Evolutionary conservation across 148 eudicot genomes (phyloP).

Genomic region (Drosera capensis): DNA sequence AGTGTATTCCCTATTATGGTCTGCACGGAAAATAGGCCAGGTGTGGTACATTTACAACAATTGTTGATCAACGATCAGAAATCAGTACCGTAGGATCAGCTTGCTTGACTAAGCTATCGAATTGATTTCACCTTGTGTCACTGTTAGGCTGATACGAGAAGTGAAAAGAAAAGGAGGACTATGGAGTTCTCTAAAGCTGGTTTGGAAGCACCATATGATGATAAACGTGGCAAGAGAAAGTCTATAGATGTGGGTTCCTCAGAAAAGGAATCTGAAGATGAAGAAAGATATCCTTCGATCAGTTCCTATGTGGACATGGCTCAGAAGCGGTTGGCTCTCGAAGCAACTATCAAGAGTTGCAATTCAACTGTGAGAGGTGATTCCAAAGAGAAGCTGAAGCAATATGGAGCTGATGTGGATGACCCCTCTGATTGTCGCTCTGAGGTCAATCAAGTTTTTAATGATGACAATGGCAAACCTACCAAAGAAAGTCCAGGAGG

Average conservation of each 20-base stretch:
- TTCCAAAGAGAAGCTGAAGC: conserved; percentile 14
- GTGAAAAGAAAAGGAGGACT: conserved; percentile 60
- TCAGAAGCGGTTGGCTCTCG: conserved; percentile 8
- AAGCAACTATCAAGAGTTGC: conserved; percentile 3
- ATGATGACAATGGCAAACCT: conserved; percentile 11
- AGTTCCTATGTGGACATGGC: conserved; percentile 4
- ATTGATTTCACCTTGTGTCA: conserved; percentile 1
- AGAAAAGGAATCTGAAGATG: conserved; percentile 15
- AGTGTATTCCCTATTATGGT: conserved; percentile 49
- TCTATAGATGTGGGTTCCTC: conserved; percentile 10
- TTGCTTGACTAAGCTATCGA: neutral
- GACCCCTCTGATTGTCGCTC: conserved; percentile 9
- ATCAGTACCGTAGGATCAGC: neutral
- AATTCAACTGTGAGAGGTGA: conserved; percentile 7
- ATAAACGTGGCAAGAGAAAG: conserved; percentile 27
- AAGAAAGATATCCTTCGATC: neutral
- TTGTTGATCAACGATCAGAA: neutral
- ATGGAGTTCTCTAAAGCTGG: conserved; percentile 62
- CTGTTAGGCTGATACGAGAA: conserved; percentile 47
- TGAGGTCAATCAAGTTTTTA: conserved; percentile 8
- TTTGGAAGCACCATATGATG: conserved; percentile 25
- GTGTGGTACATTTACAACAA: conserved; percentile 15
- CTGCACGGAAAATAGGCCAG: conserved; percentile 78
- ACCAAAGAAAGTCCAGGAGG: conserved; percentile 9
- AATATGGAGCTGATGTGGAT: conserved; percentile 4